Evolutionary conservation across 2,329 filamentous ascomycete genomes (phyloP).

Genomic region (Myotisia sp.): DNA sequence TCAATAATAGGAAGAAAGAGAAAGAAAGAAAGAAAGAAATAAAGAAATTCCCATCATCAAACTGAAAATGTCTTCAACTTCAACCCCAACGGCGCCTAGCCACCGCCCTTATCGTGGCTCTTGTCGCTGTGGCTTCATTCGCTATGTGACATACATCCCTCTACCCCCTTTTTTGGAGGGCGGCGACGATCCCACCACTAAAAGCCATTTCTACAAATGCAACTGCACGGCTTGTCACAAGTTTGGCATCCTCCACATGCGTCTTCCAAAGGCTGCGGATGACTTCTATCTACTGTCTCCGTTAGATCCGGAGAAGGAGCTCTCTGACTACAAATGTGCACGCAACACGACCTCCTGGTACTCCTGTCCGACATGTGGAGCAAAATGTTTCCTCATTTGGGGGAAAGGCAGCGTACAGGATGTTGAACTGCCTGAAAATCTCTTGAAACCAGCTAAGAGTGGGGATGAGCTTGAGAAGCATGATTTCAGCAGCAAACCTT

Average conservation of each 20-base stretch:
- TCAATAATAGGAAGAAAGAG: too few relatives aligned
- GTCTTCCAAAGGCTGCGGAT: slow-evolving; percentile 7
- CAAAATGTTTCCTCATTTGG: slow-evolving; percentile 6
- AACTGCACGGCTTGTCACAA: slow-evolving; percentile 11
- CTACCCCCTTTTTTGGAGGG: slow-evolving; percentile 6
- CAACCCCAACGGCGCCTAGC: neutral
- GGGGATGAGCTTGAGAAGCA: too few relatives aligned
- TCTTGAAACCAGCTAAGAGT: slow-evolving; percentile 1
- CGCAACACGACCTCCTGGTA: slow-evolving; percentile 4
- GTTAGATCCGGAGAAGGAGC: slow-evolving; percentile 5
- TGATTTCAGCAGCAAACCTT: neutral
- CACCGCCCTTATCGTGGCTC: slow-evolving; percentile 9
- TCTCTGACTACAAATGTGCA: slow-evolving; percentile 7
- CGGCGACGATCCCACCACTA: slow-evolving; percentile 2
- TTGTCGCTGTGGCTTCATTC: slow-evolving; percentile 10
- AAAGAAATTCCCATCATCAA: neutral
- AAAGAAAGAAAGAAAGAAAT: neutral
- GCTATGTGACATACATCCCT: slow-evolving; percentile 9
- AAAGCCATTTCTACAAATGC: slow-evolving; percentile 11
- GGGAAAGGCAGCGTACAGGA: slow-evolving; percentile 7
- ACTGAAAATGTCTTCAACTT: too few relatives aligned
- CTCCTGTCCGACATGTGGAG: slow-evolving; percentile 10
- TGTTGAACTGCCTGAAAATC: slow-evolving; percentile 7
- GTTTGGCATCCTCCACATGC: slow-evolving; percentile 9
- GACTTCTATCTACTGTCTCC: slow-evolving; percentile 10